phyloP scores from a whole-genome alignment of 2,329 filamentous ascomycete genomes.

The Xylariaceae sp. region DNA sequence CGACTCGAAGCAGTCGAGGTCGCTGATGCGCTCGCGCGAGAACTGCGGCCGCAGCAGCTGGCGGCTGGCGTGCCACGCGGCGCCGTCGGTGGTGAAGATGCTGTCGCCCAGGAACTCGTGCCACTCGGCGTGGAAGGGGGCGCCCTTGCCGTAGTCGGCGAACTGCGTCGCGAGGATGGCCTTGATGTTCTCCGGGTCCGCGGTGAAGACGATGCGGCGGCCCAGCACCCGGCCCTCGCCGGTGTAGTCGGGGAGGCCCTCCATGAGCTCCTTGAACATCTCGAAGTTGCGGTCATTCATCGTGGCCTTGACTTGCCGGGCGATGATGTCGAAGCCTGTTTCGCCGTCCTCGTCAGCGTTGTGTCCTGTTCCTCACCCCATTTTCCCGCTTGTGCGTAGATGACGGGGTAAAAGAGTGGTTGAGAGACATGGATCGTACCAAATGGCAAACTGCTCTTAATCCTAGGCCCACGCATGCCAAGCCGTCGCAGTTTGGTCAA shows the following conservation, averaged over 20 bases:
- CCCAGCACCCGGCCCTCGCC: slow-evolving; percentile 53
- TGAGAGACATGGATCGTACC: slow-evolving; percentile 35
- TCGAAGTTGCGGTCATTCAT: slow-evolving; percentile 53
- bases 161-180: slow-evolving; percentile 87
- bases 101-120: slow-evolving; percentile 69
- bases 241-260: slow-evolving; percentile 45
- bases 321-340: slow-evolving; percentile 63
- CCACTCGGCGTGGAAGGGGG: slow-evolving; percentile 71
- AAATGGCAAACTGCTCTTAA: slow-evolving; percentile 38
- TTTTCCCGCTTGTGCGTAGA: neutral
- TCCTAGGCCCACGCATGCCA: slow-evolving; percentile 33
- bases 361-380: neutral
- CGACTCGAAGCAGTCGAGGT: slow-evolving; percentile 75
- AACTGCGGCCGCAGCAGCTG: slow-evolving; percentile 83
- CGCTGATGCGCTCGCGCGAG: slow-evolving; percentile 76
- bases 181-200: slow-evolving; percentile 84
- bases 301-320: slow-evolving; percentile 48
- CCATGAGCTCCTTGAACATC: slow-evolving; percentile 56
- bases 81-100: slow-evolving; percentile 77
- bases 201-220: slow-evolving; percentile 66
- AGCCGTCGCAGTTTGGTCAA: slow-evolving; percentile 41
- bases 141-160: slow-evolving; percentile 76
- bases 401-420: neutral
- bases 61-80: slow-evolving; percentile 74
- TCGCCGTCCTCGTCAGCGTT: neutral